phyloP scores from a whole-genome alignment of 306 rosid genomes.

The Heteromeles arbutifolia region DNA sequence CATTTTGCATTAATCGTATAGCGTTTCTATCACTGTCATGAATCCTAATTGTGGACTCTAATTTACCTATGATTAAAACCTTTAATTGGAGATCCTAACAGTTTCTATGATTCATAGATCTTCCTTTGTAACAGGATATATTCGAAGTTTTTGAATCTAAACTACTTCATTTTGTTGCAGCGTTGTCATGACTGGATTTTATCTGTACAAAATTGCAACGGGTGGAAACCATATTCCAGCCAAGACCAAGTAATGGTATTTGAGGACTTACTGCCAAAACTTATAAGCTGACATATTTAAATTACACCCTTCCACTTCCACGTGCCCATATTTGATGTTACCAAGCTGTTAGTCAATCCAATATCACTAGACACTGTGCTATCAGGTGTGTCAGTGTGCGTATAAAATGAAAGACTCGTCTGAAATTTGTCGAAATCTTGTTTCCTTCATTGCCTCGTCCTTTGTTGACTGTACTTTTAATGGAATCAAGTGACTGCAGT shows the following conservation, averaged over 20 bases:
- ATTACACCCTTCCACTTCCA: neutral
- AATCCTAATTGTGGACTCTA: neutral
- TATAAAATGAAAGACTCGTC: no score
- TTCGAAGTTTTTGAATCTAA: neutral
- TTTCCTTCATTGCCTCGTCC: no score
- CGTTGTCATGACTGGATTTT: conserved; percentile 66
- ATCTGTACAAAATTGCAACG: conserved; percentile 66
- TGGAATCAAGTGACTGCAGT: neutral
- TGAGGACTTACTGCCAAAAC: neutral
- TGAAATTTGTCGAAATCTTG: no score
- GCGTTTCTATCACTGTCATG: neutral
- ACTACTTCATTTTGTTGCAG: conserved; percentile 37
- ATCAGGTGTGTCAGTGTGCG: no score
- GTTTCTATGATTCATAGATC: neutral
- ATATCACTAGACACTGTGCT: neutral
- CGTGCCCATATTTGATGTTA: neutral
- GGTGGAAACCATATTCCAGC: conserved; percentile 82
- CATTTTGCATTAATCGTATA: neutral
- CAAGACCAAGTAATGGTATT: conserved; percentile 45
- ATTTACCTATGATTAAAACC: neutral
- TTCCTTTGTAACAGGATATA: neutral
- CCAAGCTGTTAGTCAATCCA: neutral
- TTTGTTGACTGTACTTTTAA: neutral
- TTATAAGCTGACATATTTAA: neutral
- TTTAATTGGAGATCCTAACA: neutral